These are phyloP conservation scores for Monilinia vaccinii-corymbosi DNA, from an alignment of 2,329 filamentous ascomycete genomes.

Conservation along the genomic window DNA sequence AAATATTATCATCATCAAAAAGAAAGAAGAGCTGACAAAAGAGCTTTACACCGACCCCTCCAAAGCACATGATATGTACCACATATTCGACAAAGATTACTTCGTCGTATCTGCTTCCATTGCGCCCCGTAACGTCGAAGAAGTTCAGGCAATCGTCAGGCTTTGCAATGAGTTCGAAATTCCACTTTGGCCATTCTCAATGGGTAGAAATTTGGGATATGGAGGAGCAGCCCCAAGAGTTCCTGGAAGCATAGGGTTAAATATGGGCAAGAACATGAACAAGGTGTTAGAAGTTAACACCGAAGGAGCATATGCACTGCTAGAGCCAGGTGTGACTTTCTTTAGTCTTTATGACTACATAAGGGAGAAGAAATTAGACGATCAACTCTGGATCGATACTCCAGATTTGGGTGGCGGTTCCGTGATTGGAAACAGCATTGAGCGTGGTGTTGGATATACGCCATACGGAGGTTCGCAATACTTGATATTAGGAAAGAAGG, in stretches of 20 bases:
- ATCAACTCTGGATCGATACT: slow-evolving; percentile 36
- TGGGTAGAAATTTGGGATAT: slow-evolving; percentile 40
- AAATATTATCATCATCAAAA: slow-evolving; percentile 11
- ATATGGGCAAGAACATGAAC: slow-evolving; percentile 45
- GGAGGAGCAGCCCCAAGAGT: slow-evolving; percentile 43
- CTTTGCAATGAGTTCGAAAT: slow-evolving; percentile 36
- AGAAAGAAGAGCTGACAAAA: slow-evolving; percentile 8
- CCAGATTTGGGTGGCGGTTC: slow-evolving; percentile 34
- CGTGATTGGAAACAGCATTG: slow-evolving; percentile 38
- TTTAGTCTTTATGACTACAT: slow-evolving; percentile 42
- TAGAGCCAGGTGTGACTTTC: slow-evolving; percentile 48
- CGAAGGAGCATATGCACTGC: slow-evolving; percentile 39
- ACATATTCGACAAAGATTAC: slow-evolving; percentile 35
- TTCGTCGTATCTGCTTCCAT: slow-evolving; percentile 25
- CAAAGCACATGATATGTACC: slow-evolving; percentile 31
- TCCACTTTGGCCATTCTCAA: slow-evolving; percentile 38
- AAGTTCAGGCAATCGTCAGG: slow-evolving; percentile 39
- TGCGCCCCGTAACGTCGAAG: slow-evolving; percentile 29
- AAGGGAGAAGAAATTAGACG: slow-evolving; percentile 33
- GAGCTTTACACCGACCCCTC: slow-evolving; percentile 12
- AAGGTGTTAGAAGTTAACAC: slow-evolving; percentile 42
- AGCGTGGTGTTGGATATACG: slow-evolving; percentile 39
- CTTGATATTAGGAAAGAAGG: background rate
- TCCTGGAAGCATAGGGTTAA: slow-evolving; percentile 40
- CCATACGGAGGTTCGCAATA: slow-evolving; percentile 32